Percentiles rank a stretch among this genome's conserved stretches.
phyloP scores from a whole-genome alignment of 257 asterid genomes.

The Leptodermis oblonga region DNA sequence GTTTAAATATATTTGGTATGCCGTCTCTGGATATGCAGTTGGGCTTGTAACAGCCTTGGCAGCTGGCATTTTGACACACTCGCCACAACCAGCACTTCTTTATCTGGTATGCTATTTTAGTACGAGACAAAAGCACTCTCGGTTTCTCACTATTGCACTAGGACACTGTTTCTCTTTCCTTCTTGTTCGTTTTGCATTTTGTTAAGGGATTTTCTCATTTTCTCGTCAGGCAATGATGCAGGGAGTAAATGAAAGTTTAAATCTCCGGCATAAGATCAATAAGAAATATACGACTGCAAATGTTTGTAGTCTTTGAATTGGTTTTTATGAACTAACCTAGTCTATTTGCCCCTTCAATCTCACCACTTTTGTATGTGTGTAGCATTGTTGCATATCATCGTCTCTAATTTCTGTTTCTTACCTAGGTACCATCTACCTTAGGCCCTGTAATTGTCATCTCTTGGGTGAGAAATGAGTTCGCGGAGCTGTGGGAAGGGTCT shows the following conservation, averaged over 20 bases:
- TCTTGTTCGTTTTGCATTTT: background rate
- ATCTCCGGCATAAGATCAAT: background rate
- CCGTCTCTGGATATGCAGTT: conserved; percentile 73
- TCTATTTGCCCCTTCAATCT: no score
- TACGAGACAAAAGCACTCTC: background rate
- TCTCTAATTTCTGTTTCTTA: conserved; percentile 1
- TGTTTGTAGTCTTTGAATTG: background rate
- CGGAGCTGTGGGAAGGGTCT: conserved; percentile 87
- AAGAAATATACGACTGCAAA: background rate
- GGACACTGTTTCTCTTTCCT: background rate
- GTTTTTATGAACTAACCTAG: background rate
- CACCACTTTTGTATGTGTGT: no score
- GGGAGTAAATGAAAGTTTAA: background rate
- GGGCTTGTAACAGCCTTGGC: conserved; percentile 84
- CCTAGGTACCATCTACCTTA: conserved; percentile 83
- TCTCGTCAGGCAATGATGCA: no score
- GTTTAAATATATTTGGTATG: conserved; percentile 65
- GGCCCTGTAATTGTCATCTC: conserved; percentile 74
- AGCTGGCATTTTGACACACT: conserved; percentile 84
- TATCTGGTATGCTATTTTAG: conserved; percentile 55
- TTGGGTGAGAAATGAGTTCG: conserved; percentile 77
- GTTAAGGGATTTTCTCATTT: background rate
- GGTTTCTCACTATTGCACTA: background rate
- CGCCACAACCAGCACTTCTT: conserved; percentile 94
- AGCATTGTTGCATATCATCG: background rate